Conservation (phyloP, 2,329 filamentous ascomycete species). For the Aspergillus texensis region DNA sequence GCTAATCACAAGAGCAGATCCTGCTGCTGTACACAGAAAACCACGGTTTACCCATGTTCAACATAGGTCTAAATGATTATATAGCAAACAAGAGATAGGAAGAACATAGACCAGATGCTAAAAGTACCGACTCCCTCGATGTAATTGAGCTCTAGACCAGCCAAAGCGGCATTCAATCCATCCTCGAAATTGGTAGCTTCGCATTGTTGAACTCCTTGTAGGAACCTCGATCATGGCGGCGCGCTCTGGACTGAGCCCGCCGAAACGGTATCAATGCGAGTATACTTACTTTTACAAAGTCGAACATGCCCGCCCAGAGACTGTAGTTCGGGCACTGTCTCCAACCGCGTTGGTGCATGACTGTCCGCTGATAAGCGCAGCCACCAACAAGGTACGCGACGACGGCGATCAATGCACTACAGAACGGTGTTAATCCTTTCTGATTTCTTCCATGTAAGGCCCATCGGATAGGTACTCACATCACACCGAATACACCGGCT, state of each 20-base stretch:
- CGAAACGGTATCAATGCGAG: constrained; percentile 42
- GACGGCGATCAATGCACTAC: constrained; percentile 66
- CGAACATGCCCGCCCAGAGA: constrained; percentile 86
- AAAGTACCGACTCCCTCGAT: constrained; percentile 11
- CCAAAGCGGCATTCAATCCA: constrained; percentile 37
- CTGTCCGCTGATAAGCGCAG: constrained; percentile 92
- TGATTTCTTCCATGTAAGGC: background rate
- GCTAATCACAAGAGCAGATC: constrained; percentile 12
- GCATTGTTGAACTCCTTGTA: constrained; percentile 26
- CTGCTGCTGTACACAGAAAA: constrained; percentile 1
- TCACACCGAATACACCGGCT: constrained; percentile 83
- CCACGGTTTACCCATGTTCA: constrained; percentile 8
- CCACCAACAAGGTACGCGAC: constrained; percentile 89
- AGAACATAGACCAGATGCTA: constrained; percentile 10
- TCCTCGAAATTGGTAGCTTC: constrained; percentile 35
- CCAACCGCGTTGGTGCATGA: constrained; percentile 93
- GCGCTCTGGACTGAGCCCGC: constrained; percentile 30
- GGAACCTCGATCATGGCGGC: constrained; percentile 18
- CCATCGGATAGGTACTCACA: constrained; percentile 55
- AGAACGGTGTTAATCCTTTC: background rate
- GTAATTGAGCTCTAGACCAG: constrained; percentile 24
- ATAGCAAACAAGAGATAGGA: constrained; percentile 8
- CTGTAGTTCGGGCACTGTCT: constrained; percentile 91
- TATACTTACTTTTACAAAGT: constrained; percentile 75
- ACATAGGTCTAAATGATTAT: constrained; percentile 9